phyloP scores from a whole-genome alignment of 345 rosid species.

The Pistacia integerrima region DNA sequence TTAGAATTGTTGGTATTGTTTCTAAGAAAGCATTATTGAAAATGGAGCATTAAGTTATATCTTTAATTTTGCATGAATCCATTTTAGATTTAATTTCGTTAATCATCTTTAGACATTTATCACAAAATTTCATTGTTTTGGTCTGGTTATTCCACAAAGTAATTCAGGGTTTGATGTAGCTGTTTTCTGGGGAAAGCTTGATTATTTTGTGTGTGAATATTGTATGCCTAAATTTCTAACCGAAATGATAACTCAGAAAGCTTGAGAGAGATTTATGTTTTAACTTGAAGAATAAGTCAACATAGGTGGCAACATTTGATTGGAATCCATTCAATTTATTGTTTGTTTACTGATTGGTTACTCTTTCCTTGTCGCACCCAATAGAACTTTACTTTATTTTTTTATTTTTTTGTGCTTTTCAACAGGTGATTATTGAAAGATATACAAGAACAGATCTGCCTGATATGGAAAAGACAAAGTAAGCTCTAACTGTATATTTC shows the following conservation, averaged over 20 bases:
- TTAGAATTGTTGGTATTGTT: background rate
- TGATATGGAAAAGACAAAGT: constrained; percentile 78
- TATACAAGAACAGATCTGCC: constrained; percentile 69
- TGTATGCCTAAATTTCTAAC: no score
- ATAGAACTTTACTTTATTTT: background rate
- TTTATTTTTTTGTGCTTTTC: background rate
- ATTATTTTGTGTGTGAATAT: background rate
- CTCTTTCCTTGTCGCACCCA: background rate
- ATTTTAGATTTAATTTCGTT: no score
- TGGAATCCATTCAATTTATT: background rate
- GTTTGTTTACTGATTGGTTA: background rate
- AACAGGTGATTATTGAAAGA: constrained; percentile 71
- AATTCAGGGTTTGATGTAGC: background rate
- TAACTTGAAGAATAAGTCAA: background rate
- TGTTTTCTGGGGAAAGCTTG: background rate
- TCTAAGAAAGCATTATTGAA: background rate
- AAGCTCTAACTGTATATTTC: constrained; percentile 17
- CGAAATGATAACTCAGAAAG: no score
- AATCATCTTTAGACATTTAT: no score
- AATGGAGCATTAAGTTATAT: background rate
- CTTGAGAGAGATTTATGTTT: no score
- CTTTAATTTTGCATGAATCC: background rate
- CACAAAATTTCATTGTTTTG: background rate
- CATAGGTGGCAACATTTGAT: background rate
- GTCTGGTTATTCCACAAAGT: background rate